Evolutionary conservation across 2,329 filamentous ascomycete genomes (phyloP).

Genomic region (Sphaerulina vaccinii): DNA sequence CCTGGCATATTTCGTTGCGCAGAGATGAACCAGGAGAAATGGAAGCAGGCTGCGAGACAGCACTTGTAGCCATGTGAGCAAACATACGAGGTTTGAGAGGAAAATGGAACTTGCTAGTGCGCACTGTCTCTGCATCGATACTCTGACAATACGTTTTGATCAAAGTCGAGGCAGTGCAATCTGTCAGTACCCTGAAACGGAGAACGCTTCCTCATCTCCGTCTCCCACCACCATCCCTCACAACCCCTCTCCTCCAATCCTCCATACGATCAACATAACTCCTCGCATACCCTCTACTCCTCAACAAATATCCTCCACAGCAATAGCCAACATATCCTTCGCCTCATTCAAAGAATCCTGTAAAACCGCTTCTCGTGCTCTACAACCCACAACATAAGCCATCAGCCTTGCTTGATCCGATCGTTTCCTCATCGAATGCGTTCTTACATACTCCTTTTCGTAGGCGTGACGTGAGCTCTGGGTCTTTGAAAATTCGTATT

Average conservation of each 20-base stretch:
- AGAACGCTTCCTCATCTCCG: no score
- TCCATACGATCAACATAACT: constrained; percentile 6
- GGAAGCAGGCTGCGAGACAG: no score
- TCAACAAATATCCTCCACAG: background rate
- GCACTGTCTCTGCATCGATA: no score
- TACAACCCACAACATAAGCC: constrained; percentile 6
- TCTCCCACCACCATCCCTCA: no score
- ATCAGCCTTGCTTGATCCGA: constrained; percentile 6
- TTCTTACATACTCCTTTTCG: constrained; percentile 1
- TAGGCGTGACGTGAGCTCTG: background rate
- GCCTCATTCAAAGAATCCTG: constrained; percentile 1
- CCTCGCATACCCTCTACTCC: background rate
- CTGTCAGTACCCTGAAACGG: no score
- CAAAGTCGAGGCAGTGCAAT: no score
- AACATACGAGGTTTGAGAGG: no score
- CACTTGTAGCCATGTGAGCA: no score
- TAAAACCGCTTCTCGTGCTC: constrained; percentile 1
- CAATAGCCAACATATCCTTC: background rate
- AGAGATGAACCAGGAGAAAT: no score
- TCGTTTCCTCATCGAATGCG: background rate
- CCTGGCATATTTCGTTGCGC: no score
- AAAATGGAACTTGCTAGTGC: no score
- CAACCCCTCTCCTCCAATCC: constrained; percentile 1
- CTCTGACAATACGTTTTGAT: no score
- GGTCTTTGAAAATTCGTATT: constrained; percentile 3